phyloP scores from a whole-genome alignment of 1,139 yeast genomes.

The Magnusiomyces suaveolens region DNA sequence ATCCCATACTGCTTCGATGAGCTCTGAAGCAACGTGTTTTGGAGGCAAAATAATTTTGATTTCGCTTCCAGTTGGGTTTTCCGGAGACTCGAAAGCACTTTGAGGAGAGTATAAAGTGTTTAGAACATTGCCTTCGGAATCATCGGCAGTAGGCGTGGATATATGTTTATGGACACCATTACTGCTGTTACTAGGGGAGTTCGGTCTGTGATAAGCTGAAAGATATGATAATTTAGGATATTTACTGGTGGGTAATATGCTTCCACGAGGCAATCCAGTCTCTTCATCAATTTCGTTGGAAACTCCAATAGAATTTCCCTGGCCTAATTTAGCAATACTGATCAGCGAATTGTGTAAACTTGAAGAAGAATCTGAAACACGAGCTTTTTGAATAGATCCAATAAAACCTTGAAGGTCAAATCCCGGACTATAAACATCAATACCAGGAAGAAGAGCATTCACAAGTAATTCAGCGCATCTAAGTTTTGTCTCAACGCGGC shows the following conservation, averaged over 20 bases:
- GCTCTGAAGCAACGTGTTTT: slow-evolving; percentile 57
- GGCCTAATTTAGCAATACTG: slow-evolving; percentile 1
- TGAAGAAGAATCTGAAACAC: slow-evolving; percentile 1
- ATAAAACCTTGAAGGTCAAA: slow-evolving; percentile 42
- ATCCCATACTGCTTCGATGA: slow-evolving; percentile 73
- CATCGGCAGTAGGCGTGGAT: neutral
- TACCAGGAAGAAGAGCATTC: slow-evolving; percentile 40
- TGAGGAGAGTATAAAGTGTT: slow-evolving; percentile 10
- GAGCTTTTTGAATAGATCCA: slow-evolving; percentile 13
- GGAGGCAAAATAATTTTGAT: slow-evolving; percentile 66
- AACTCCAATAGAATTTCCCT: slow-evolving; percentile 3
- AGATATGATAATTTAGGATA: neutral
- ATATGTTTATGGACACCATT: neutral
- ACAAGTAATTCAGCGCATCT: slow-evolving; percentile 33
- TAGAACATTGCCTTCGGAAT: slow-evolving; percentile 1
- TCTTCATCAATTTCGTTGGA: slow-evolving; percentile 12
- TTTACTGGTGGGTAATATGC: neutral
- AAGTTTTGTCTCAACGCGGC: slow-evolving; percentile 31
- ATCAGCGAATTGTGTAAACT: slow-evolving; percentile 4
- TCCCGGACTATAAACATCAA: slow-evolving; percentile 41
- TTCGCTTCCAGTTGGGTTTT: slow-evolving; percentile 17
- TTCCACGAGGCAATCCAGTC: slow-evolving; percentile 13
- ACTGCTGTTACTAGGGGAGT: neutral
- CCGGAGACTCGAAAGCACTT: slow-evolving; percentile 6
- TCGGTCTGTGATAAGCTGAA: too few species aligned